Evolutionary conservation across 148 eudicot species (phyloP).

Genomic region (Suaeda aralocaspica): DNA sequence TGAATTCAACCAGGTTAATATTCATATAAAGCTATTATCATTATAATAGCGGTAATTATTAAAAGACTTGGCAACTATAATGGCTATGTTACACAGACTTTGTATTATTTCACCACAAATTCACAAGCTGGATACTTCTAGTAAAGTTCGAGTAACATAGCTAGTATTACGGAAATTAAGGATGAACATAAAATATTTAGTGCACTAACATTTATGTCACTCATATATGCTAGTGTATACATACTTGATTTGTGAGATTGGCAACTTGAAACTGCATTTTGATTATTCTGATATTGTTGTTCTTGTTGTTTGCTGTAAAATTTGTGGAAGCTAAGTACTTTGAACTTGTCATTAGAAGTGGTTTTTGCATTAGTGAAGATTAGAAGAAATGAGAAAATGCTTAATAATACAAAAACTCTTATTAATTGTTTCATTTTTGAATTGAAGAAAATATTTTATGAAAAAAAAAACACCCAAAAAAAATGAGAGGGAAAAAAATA

Average conservation of each 20-base stretch:
- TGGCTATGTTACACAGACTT: too few relatives aligned
- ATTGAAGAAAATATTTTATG: not conserved
- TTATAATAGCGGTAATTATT: too few relatives aligned
- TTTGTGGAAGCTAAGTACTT: conserved; percentile 19
- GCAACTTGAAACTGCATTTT: conserved; percentile 15
- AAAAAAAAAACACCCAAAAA: not conserved
- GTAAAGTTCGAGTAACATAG: too few relatives aligned
- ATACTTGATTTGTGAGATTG: conserved; percentile 26
- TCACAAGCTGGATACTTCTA: too few relatives aligned
- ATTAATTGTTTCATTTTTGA: conserved; percentile 13
- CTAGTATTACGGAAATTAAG: too few relatives aligned
- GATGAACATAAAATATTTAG: too few relatives aligned
- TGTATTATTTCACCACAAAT: too few relatives aligned
- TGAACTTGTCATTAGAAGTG: not conserved
- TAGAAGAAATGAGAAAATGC: not conserved
- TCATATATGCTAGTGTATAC: not conserved
- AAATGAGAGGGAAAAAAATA: not conserved
- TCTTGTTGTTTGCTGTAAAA: conserved; percentile 13
- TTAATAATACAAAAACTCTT: not conserved
- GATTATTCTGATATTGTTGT: not conserved
- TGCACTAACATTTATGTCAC: too few relatives aligned
- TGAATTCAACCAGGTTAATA: too few relatives aligned
- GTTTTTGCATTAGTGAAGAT: not conserved
- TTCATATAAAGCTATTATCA: too few relatives aligned
- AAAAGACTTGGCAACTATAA: too few relatives aligned